These are phyloP conservation scores for Debaryomycetaceae sp. DNA, from an alignment of 1,139 yeast species.

Conservation along the genomic window DNA sequence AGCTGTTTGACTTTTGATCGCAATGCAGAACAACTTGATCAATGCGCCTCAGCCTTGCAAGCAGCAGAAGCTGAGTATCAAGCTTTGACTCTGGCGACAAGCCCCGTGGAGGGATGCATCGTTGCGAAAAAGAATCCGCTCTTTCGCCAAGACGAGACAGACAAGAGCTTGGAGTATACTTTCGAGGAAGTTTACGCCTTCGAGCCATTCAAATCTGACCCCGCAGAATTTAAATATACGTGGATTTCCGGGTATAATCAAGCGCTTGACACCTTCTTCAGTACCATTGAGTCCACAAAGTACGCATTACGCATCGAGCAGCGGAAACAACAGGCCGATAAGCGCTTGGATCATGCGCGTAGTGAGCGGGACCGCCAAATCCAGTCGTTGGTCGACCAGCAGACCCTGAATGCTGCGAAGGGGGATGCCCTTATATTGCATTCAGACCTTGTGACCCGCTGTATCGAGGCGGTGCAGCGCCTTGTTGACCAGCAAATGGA, in stretches of 20 bases:
- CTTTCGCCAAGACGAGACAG: constrained; percentile 24
- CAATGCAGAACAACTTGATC: constrained; percentile 9
- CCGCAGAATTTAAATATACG: constrained; percentile 21
- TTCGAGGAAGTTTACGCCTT: constrained; percentile 87
- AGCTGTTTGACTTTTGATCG: constrained; percentile 27
- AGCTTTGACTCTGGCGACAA: constrained; percentile 7
- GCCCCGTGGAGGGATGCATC: constrained; percentile 41
- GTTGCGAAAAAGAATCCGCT: constrained; percentile 50
- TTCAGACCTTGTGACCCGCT: constrained; percentile 63
- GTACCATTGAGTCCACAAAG: constrained; percentile 75
- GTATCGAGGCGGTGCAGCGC: constrained; percentile 55
- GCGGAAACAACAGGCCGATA: constrained; percentile 65
- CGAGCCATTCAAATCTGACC: constrained; percentile 39
- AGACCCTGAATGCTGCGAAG: constrained; percentile 49
- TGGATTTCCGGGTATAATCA: constrained; percentile 56
- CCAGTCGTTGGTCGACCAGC: constrained; percentile 54
- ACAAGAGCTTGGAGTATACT: constrained; percentile 35
- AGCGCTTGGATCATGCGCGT: constrained; percentile 63
- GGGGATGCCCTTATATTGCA: constrained; percentile 67
- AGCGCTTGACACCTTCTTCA: constrained; percentile 75
- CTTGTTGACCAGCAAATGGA: constrained; percentile 82
- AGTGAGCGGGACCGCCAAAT: constrained; percentile 66
- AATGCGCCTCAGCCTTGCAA: constrained; percentile 35
- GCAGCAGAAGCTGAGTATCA: constrained; percentile 35
- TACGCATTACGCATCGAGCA: constrained; percentile 62